Percentiles rank a stretch among this genome's conserved stretches.
These are phyloP conservation scores for Eragrostis tef DNA, from an alignment of 202 grass and related monocot genomes.

Conservation along the genomic window DNA sequence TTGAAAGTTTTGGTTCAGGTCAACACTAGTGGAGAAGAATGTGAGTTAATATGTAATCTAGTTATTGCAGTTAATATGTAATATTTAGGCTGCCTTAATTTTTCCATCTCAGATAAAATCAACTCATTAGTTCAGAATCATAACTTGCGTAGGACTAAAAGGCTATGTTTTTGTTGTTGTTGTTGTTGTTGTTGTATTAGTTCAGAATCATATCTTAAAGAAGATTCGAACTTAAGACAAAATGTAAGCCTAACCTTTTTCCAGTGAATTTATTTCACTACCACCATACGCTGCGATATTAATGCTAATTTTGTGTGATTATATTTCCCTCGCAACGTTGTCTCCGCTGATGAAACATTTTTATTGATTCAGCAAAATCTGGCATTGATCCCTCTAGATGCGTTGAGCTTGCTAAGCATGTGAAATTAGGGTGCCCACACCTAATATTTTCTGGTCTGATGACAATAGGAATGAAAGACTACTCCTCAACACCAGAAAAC, in stretches of 20 bases:
- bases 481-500: conserved; percentile 81
- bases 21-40: conserved; percentile 99
- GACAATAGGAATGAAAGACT: conserved; percentile 89
- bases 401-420: conserved; percentile 74
- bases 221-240: background rate
- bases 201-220: conserved; percentile 19
- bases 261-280: no score
- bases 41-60: conserved; percentile 59
- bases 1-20: conserved; percentile 93
- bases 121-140: conserved; percentile 32
- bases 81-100: conserved; percentile 8
- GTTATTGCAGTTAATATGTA: background rate
- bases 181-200: background rate
- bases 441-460: conserved; percentile 86
- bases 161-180: no score
- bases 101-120: background rate
- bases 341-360: conserved; percentile 1
- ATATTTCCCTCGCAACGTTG: background rate
- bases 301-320: background rate
- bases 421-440: conserved; percentile 69
- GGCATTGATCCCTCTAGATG: conserved; percentile 77
- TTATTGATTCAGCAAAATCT: conserved; percentile 76
- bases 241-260: background rate
- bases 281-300: background rate
- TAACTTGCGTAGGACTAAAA: background rate